Percentiles rank a stretch among this genome's conserved stretches.
Evolutionary conservation across 2,329 filamentous ascomycete species (phyloP).

Genomic region (Dichotomopilus funicola): DNA sequence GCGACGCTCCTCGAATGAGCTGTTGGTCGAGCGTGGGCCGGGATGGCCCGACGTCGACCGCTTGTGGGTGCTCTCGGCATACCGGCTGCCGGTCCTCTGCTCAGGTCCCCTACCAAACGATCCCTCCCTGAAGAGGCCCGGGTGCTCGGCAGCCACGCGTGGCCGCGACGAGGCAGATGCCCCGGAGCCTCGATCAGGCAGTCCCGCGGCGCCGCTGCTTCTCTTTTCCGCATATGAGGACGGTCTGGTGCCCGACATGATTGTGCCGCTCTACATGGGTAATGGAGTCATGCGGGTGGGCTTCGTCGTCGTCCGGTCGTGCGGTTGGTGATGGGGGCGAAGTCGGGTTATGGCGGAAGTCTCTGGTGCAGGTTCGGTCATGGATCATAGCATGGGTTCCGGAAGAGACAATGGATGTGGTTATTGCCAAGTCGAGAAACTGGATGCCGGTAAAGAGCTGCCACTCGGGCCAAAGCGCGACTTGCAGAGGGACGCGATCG

Average conservation of each 20-base stretch:
- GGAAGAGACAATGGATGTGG: no score
- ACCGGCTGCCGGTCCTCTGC: slow-evolving; percentile 28
- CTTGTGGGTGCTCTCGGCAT: slow-evolving; percentile 40
- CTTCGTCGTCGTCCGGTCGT: no score
- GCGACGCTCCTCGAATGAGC: slow-evolving; percentile 46
- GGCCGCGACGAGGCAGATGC: slow-evolving; percentile 15
- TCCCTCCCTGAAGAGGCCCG: slow-evolving; percentile 5
- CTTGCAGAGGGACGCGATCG: neutral
- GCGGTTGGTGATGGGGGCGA: neutral
- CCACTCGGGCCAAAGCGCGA: slow-evolving; percentile 8
- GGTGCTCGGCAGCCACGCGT: slow-evolving; percentile 19
- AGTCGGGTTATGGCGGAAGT: neutral
- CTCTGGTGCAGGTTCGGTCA: neutral
- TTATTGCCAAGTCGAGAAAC: slow-evolving; percentile 10
- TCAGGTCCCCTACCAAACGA: slow-evolving; percentile 2
- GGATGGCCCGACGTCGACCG: slow-evolving; percentile 52
- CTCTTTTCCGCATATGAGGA: slow-evolving; percentile 23
- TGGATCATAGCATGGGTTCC: neutral
- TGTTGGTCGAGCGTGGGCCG: slow-evolving; percentile 37
- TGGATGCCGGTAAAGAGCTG: slow-evolving; percentile 3
- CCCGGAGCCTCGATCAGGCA: slow-evolving; percentile 13
- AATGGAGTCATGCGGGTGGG: no score
- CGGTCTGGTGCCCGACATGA: slow-evolving; percentile 26
- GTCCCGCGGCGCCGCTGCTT: slow-evolving; percentile 18
- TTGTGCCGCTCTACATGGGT: slow-evolving; percentile 23